Conservation (phyloP, 768 basidiomycete species). For the Lactifluus subvellereus region DNA sequence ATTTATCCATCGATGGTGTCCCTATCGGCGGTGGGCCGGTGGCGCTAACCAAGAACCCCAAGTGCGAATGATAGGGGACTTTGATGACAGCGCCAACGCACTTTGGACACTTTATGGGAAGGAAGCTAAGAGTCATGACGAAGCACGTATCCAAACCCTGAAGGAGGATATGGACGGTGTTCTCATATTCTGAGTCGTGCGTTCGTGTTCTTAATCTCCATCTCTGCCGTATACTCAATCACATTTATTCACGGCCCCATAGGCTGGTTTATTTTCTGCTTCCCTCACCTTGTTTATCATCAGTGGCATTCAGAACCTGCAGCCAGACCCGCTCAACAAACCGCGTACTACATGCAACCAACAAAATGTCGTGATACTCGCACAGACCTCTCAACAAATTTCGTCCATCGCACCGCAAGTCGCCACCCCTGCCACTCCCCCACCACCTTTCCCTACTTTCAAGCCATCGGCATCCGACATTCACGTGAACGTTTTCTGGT, state of each 20-base stretch:
- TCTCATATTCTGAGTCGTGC: not conserved
- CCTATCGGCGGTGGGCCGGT: too few relatives aligned
- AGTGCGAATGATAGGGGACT: not conserved
- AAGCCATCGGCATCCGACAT: constrained; percentile 30
- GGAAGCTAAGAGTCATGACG: not conserved
- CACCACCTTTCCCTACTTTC: constrained; percentile 7
- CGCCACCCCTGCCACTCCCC: not conserved
- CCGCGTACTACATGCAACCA: not conserved
- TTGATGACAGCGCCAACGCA: not conserved
- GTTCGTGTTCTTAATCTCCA: not conserved
- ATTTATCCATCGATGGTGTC: too few relatives aligned
- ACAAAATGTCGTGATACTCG: constrained; percentile 8
- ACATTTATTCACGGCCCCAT: not conserved
- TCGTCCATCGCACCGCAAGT: not conserved
- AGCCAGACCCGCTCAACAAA: not conserved
- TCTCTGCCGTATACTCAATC: not conserved
- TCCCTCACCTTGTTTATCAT: constrained; percentile 3
- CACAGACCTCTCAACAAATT: constrained; percentile 10
- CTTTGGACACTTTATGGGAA: not conserved
- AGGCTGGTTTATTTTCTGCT: not conserved
- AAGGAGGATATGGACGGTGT: not conserved
- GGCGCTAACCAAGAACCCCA: too few relatives aligned
- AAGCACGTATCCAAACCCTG: not conserved
- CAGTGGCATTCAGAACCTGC: constrained; percentile 1
- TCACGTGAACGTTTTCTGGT: constrained; percentile 40